phyloP scores from a whole-genome alignment of 495 filamentous ascomycete species.

The Tuber calosporum region DNA sequence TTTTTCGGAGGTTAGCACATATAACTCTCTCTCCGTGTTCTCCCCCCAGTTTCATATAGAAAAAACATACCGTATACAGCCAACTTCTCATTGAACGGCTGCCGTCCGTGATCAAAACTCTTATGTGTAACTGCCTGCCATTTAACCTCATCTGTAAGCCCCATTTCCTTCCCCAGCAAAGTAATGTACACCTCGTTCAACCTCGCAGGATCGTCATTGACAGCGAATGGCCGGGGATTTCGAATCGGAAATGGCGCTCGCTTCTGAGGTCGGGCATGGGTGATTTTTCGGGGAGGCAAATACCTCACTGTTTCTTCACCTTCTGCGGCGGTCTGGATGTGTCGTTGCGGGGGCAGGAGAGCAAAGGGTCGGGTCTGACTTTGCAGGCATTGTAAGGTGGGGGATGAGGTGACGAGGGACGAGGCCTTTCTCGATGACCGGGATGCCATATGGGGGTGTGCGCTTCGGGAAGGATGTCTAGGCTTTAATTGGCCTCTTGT shows the following conservation, averaged over 20 bases:
- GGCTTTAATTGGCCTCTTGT: slow-evolving; percentile 1
- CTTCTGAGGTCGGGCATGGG: background rate
- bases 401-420: background rate
- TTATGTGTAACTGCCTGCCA: slow-evolving; percentile 98
- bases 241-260: slow-evolving; percentile 27
- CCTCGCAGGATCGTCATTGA: slow-evolving; percentile 65
- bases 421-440: background rate
- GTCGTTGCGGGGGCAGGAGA: background rate
- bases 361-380: background rate
- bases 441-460: background rate
- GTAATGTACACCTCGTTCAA: slow-evolving; percentile 68
- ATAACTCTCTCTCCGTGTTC: slow-evolving; percentile 14
- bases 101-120: slow-evolving; percentile 90
- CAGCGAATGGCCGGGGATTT: slow-evolving; percentile 34
- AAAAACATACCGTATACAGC: slow-evolving; percentile 69
- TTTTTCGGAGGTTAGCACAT: slow-evolving; percentile 12
- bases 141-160: slow-evolving; percentile 82
- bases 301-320: background rate
- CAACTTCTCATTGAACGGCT: slow-evolving; percentile 89
- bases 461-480: background rate
- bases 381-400: background rate
- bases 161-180: slow-evolving; percentile 59
- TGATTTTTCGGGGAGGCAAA: slow-evolving; percentile 6
- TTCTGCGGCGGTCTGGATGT: background rate
- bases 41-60: slow-evolving; percentile 3